Evolutionary conservation across 306 rosid species (phyloP).

Genomic region (Acacia confusa): DNA sequence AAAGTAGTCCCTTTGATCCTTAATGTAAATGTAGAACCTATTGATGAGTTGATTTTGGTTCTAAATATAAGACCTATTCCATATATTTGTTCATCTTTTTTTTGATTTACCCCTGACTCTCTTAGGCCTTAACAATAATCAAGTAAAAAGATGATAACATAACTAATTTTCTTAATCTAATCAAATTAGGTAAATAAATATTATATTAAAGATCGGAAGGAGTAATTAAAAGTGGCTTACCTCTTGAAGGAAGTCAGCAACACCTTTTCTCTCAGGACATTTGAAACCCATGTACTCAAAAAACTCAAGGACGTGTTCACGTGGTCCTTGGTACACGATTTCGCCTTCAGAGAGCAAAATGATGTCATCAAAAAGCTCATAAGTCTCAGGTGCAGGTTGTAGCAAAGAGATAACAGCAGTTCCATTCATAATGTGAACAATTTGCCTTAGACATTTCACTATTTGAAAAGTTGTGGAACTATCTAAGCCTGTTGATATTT

Average conservation of each 20-base stretch:
- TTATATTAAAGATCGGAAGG: too few species aligned
- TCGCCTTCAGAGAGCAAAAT: constrained; percentile 49
- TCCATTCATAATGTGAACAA: constrained; percentile 40
- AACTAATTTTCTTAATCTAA: too few species aligned
- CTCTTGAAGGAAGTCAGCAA: constrained; percentile 59
- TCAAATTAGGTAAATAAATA: too few species aligned
- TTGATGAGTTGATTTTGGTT: too few species aligned
- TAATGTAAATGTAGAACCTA: too few species aligned
- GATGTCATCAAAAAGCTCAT: constrained; percentile 52
- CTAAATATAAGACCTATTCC: too few species aligned
- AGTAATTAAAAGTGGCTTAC: constrained; percentile 19
- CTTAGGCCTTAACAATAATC: too few species aligned
- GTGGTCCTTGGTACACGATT: constrained; percentile 53
- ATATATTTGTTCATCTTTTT: too few species aligned
- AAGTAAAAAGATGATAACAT: too few species aligned
- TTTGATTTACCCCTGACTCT: too few species aligned
- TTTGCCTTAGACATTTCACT: constrained; percentile 41
- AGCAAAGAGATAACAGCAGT: constrained; percentile 44
- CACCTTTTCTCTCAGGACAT: constrained; percentile 49
- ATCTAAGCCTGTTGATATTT: constrained; percentile 55
- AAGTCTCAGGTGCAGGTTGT: constrained; percentile 58
- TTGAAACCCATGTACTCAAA: constrained; percentile 47
- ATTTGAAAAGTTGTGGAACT: constrained; percentile 55
- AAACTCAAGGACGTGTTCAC: constrained; percentile 45
- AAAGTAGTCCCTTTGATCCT: background rate